Conservation (phyloP, 2,329 filamentous ascomycete species). For the Mycosphaerella arachidis region DNA sequence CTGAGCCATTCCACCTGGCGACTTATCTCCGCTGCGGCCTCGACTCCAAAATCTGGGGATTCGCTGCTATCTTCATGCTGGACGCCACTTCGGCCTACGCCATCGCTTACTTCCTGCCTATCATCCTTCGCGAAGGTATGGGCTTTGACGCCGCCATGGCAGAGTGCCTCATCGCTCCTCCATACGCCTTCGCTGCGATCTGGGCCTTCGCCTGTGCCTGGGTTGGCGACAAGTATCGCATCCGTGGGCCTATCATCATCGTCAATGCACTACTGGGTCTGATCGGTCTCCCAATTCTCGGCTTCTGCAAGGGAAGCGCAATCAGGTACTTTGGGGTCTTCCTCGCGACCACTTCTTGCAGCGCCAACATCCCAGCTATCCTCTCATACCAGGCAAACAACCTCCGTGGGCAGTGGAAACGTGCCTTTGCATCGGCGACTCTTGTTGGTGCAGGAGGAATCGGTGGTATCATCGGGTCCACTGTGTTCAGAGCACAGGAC, state of each 20-base stretch:
- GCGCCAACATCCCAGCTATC: conserved; percentile 61
- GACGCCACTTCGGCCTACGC: conserved; percentile 48
- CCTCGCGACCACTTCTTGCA: conserved; percentile 32
- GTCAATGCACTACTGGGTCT: conserved; percentile 32
- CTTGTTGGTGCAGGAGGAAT: conserved; percentile 73
- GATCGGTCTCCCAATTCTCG: conserved; percentile 33
- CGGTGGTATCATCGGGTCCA: conserved; percentile 59
- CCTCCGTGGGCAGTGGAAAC: conserved; percentile 83
- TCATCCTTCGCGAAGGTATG: conserved; percentile 35
- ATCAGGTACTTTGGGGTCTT: conserved; percentile 36
- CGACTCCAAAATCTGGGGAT: conserved; percentile 54
- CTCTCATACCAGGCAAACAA: conserved; percentile 85
- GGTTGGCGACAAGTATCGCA: conserved; percentile 32
- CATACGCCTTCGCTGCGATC: conserved; percentile 33
- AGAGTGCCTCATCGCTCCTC: conserved; percentile 33
- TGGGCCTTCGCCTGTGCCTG: conserved; percentile 31
- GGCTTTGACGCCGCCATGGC: conserved; percentile 29
- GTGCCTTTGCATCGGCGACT: conserved; percentile 71
- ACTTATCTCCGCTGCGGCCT: conserved; percentile 33
- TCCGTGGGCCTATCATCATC: conserved; percentile 34
- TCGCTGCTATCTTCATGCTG: conserved; percentile 53
- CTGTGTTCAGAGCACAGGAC: conserved; percentile 33
- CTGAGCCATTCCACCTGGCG: conserved; percentile 44
- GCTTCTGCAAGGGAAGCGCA: conserved; percentile 27
- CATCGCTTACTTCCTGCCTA: conserved; percentile 36